A percentile compares a stretch with the other conserved stretches of the same genome.
Conservation (phyloP, 495 filamentous ascomycete species). For the Delitschia confertaspora region DNA sequence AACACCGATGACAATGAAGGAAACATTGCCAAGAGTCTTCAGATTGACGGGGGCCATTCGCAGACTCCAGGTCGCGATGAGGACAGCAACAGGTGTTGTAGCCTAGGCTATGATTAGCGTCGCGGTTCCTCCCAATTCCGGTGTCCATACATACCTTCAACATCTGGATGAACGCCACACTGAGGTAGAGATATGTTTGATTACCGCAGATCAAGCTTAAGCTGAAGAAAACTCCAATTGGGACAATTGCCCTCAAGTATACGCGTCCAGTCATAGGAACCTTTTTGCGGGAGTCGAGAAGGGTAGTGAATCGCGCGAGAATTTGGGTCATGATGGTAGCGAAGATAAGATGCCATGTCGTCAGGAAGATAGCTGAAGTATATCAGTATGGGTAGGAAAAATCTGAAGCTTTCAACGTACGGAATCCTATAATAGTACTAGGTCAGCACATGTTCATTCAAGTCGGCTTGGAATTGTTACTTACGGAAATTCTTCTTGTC, state of each 20-base stretch:
- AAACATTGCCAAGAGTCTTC: constrained; percentile 76
- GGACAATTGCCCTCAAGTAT: constrained; percentile 83
- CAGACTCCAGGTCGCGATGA: constrained; percentile 75
- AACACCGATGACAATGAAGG: constrained; percentile 81
- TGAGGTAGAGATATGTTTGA: constrained; percentile 84
- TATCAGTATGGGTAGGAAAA: constrained; percentile 8
- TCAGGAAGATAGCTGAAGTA: constrained; percentile 57
- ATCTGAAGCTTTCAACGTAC: constrained; percentile 23
- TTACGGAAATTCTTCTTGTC: constrained; percentile 75
- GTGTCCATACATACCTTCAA: constrained; percentile 66
- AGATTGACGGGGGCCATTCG: constrained; percentile 68
- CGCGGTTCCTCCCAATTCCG: no score
- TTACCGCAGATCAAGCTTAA: constrained; percentile 92
- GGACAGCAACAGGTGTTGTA: constrained; percentile 81
- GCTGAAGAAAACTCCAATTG: constrained; percentile 88
- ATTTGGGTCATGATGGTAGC: constrained; percentile 86
- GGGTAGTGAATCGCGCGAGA: constrained; percentile 70
- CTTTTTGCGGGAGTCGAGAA: constrained; percentile 81
- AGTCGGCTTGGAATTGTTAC: constrained; percentile 32
- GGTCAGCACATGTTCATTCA: constrained; percentile 5
- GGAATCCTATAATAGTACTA: constrained; percentile 31
- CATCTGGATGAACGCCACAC: constrained; percentile 96
- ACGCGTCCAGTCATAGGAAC: constrained; percentile 91
- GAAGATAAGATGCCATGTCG: constrained; percentile 86
- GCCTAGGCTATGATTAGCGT: constrained; percentile 54